These are phyloP conservation scores for Mrakia gelida DNA, from an alignment of 768 basidiomycete species.

Conservation along the genomic window DNA sequence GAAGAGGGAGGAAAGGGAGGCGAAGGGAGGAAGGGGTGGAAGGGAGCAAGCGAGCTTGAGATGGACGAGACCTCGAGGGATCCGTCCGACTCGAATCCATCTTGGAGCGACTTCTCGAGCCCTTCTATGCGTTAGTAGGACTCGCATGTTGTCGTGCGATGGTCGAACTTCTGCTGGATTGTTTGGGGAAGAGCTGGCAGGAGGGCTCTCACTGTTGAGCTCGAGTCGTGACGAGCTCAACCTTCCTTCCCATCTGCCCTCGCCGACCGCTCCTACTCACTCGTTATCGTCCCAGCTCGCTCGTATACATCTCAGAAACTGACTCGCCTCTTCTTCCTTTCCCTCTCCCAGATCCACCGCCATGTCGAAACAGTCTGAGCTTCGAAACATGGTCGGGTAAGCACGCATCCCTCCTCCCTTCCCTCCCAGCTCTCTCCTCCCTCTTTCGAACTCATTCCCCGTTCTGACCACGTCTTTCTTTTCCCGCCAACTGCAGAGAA, in stretches of 20 bases:
- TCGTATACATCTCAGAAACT: not conserved
- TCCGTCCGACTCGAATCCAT: no score
- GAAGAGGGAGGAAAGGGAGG: not conserved
- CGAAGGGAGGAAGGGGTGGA: not conserved
- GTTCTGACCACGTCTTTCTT: no score
- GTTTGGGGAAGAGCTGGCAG: not conserved
- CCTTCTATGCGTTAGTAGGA: no score
- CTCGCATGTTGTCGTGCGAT: no score
- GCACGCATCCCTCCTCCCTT: not conserved
- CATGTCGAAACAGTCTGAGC: slow-evolving; percentile 27
- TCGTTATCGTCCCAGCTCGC: not conserved
- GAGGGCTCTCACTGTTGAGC: not conserved
- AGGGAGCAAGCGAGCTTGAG: no score
- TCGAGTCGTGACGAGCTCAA: not conserved
- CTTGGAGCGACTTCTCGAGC: no score
- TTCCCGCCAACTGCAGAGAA: not conserved
- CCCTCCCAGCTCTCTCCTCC: not conserved
- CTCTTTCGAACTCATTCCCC: not conserved
- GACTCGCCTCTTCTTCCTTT: not conserved
- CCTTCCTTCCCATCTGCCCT: not conserved
- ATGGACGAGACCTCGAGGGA: no score
- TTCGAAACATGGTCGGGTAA: slow-evolving; percentile 31
- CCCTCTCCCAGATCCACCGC: slow-evolving; percentile 17
- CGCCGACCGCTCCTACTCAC: not conserved
- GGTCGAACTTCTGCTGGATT: no score